Conservation (phyloP, 1,284 basidiomycete species). For the Cutaneotrichosporon dermatis region DNA sequence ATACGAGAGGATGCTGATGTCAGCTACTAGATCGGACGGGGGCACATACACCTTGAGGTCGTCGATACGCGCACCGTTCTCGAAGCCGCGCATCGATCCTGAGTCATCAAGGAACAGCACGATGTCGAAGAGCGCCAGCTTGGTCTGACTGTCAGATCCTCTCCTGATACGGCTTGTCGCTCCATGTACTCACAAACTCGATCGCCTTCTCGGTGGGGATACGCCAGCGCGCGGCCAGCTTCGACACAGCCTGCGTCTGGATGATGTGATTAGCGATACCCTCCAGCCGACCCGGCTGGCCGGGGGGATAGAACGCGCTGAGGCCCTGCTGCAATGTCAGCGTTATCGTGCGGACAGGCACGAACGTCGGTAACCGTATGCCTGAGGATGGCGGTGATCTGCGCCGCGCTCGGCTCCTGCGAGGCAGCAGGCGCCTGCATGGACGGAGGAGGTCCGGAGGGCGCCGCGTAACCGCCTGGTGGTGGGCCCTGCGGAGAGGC, state of each 20-base stretch:
- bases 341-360: constrained; percentile 1
- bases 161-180: too few relatives aligned
- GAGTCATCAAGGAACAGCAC: constrained; percentile 49
- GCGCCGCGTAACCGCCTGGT: neutral
- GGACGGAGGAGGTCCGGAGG: too few relatives aligned
- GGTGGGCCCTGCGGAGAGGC: neutral
- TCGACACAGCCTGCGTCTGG: constrained; percentile 42
- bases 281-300: constrained; percentile 42
- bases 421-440: neutral
- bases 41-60: constrained; percentile 45
- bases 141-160: constrained; percentile 26
- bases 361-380: constrained; percentile 49
- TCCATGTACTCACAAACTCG: constrained; percentile 24
- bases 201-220: constrained; percentile 50
- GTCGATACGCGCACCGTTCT: constrained; percentile 46
- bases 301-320: constrained; percentile 49
- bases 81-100: constrained; percentile 49
- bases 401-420: neutral
- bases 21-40: too few relatives aligned
- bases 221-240: constrained; percentile 47
- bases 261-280: constrained; percentile 48
- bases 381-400: constrained; percentile 20
- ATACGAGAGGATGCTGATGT: constrained; percentile 33
- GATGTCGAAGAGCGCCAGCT: constrained; percentile 47
- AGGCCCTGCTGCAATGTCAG: constrained; percentile 44